phyloP scores from a whole-genome alignment of 176 grass and related monocot species.

The Leersia perrieri region DNA sequence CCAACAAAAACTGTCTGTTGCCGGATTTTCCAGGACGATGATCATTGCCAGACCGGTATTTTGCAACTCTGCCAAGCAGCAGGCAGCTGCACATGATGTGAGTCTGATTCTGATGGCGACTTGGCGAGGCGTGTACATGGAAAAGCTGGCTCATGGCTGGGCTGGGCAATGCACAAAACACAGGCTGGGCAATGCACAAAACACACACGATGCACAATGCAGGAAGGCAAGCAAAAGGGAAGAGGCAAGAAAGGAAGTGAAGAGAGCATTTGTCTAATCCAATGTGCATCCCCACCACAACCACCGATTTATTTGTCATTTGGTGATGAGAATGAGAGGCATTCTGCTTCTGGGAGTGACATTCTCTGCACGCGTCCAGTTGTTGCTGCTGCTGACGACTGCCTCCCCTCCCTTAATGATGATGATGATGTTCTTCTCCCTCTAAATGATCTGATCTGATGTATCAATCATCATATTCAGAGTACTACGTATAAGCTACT shows the following conservation, averaged over 20 bases:
- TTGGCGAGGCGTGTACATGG: neutral
- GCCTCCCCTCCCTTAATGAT: no score
- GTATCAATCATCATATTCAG: neutral
- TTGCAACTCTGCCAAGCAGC: neutral
- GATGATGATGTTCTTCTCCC: neutral
- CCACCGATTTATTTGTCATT: no score
- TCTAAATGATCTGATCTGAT: neutral
- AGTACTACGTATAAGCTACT: neutral
- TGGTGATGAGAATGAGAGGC: neutral
- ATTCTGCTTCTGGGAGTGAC: neutral
- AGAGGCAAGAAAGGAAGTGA: neutral
- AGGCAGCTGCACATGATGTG: no score
- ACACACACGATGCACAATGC: no score
- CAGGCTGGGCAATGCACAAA: neutral
- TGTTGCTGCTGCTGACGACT: neutral
- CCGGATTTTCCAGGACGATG: no score
- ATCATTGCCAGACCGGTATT: neutral
- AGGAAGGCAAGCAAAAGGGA: neutral
- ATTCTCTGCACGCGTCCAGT: neutral
- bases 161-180: no score
- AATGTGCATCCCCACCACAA: neutral
- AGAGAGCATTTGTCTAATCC: neutral
- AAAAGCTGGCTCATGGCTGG: neutral
- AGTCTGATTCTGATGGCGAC: no score
- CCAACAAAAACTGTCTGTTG: no score